These are phyloP conservation scores for Candida mesenterica DNA, from an alignment of 1,139 yeast genomes.

Conservation along the genomic window DNA sequence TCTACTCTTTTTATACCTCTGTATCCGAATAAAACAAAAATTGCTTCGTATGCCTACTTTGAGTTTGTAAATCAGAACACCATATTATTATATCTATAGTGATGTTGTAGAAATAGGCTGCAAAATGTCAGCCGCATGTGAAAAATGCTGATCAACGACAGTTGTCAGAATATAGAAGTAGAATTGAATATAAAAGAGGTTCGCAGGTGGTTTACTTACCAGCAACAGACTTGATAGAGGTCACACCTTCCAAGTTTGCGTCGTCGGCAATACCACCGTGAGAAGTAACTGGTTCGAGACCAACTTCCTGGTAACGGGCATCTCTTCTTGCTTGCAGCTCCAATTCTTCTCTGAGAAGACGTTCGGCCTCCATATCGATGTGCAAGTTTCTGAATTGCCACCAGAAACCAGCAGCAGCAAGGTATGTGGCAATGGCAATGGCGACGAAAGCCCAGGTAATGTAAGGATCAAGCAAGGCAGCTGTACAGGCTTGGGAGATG, in stretches of 20 bases:
- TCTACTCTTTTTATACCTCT: too few relatives aligned
- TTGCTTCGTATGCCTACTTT: background rate
- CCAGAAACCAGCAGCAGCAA: conserved; percentile 43
- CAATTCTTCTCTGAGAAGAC: conserved; percentile 25
- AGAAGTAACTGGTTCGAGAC: background rate
- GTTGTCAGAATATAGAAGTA: too few relatives aligned
- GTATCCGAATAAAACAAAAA: too few relatives aligned
- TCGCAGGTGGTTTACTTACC: conserved; percentile 14
- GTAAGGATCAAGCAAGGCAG: conserved; percentile 54
- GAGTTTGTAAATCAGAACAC: too few relatives aligned
- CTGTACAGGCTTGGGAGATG: conserved; percentile 52
- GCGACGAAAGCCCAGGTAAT: conserved; percentile 56
- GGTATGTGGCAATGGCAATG: conserved; percentile 45
- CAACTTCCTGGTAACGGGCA: background rate
- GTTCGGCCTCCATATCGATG: conserved; percentile 47
- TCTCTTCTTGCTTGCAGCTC: conserved; percentile 5
- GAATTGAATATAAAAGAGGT: background rate
- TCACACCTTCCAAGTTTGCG: conserved; percentile 19
- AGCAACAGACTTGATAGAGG: conserved; percentile 22
- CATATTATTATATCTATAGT: too few relatives aligned
- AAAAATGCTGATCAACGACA: too few relatives aligned
- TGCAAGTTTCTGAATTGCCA: conserved; percentile 54
- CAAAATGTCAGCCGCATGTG: too few relatives aligned
- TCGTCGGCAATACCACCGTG: conserved; percentile 11
- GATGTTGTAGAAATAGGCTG: too few relatives aligned